These are phyloP conservation scores for Rhamnella rubrinervis DNA, from an alignment of 331 rosid genomes.

Conservation along the genomic window DNA sequence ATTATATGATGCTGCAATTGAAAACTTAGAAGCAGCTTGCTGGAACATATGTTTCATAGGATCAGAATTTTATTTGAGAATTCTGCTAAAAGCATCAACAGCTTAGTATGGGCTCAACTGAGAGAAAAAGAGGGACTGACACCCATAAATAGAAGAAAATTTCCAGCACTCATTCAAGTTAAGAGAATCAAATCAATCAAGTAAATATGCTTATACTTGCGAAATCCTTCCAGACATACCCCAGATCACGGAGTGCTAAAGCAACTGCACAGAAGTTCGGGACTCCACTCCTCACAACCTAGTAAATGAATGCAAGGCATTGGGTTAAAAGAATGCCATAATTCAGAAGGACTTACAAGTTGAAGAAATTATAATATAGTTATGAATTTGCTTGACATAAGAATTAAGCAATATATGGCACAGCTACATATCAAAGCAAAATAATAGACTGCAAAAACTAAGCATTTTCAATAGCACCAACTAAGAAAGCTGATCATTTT, in stretches of 20 bases:
- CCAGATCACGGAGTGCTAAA: constrained; percentile 81
- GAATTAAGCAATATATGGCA: background rate
- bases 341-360: constrained; percentile 1
- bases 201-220: constrained; percentile 7
- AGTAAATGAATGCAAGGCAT: constrained; percentile 26
- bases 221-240: constrained; percentile 52
- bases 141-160: background rate
- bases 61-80: background rate
- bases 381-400: background rate
- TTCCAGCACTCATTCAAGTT: background rate
- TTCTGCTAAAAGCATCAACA: background rate
- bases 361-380: background rate
- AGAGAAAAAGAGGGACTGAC: background rate
- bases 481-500: background rate
- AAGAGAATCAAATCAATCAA: constrained; percentile 14
- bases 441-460: background rate
- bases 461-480: background rate
- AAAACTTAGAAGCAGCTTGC: background rate
- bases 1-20: background rate
- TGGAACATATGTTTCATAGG: background rate
- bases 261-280: constrained; percentile 98
- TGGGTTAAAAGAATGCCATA: constrained; percentile 2
- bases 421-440: background rate
- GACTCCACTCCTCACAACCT: constrained; percentile 94
- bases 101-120: background rate